Base-by-base conservation (phyloP, 2,329 filamentous ascomycete genomes). In the Paracamarosporium sp. region DNA sequence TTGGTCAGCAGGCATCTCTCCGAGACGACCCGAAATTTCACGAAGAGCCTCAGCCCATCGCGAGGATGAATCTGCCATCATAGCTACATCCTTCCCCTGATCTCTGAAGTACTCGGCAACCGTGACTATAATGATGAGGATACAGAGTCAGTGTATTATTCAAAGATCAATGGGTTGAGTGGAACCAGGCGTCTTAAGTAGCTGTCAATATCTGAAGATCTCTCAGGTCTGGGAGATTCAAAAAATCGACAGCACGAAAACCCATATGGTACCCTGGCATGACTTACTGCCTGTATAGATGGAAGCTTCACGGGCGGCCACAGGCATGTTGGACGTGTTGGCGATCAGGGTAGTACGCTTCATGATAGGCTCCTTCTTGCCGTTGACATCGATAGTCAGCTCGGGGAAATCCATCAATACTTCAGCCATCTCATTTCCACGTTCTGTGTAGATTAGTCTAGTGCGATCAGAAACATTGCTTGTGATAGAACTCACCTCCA, bases 341-440 rank as follows among this genome's bases (percentile, higher is more conserved):
- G 95, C 95, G 75, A 99, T 98, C 60, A 99, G 86, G 22, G 93
- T 96, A 15, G 95, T 99, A 78, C 95, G 94, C 88, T 99, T 99
- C 95, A 99, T 99, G 83, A 99, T 99, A 68, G 94, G 93, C 78
- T 99, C 95, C 81, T 94, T 90, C 75, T 94, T 92, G 70, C 95
- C 95, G 41, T 97, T 90, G 68, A 98, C 88, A 17, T 96, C 90
- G 75, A 99, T 99, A 46, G 91, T 91, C 65, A 99, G 91, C 86
- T 98, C 93, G 58, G 95, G 95, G 85, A 99, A 99, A 81, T 99
- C 95, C 91, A 97, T 98, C 86, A 99, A 86, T 68, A 99, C 95
- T 86, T 99, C 95, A 64, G 95, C 95, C 95, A 99, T 99, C 81
- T 99, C 95, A 76, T 99, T 99, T 68, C 95, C 95, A 70, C 95